phyloP scores from a whole-genome alignment of 1,284 basidiomycete genomes.

The Apiotrichum laibachii region DNA sequence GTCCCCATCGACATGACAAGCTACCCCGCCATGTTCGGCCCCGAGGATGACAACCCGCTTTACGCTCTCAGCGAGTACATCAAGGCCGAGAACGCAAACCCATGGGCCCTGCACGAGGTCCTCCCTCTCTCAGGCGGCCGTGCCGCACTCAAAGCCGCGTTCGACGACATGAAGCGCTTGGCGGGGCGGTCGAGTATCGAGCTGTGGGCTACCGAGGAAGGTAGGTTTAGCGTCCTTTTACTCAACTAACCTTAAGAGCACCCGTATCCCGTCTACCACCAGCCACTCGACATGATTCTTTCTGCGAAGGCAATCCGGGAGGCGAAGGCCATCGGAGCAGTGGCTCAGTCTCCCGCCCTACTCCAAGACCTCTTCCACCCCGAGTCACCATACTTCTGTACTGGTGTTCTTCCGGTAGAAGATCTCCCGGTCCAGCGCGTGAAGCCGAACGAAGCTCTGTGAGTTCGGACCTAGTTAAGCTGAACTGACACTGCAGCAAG shows the following conservation, averaged over 20 bases:
- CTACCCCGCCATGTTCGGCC: constrained; percentile 15
- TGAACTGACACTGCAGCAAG: no score
- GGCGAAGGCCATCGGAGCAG: not conserved
- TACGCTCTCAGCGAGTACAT: not conserved
- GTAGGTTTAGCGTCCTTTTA: not conserved
- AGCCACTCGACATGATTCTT: not conserved
- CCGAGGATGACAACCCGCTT: constrained; percentile 11
- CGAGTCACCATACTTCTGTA: constrained; percentile 4
- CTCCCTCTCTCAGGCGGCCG: not conserved
- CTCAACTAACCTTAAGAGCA: not conserved
- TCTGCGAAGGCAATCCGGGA: constrained; percentile 1
- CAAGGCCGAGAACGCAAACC: not conserved
- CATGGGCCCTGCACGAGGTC: not conserved
- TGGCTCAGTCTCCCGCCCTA: not conserved
- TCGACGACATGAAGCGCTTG: not conserved
- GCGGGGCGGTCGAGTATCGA: not conserved
- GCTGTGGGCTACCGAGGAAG: not conserved
- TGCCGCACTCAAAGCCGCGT: not conserved
- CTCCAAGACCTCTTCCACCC: constrained; percentile 7
- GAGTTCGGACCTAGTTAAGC: not conserved
- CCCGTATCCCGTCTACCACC: not conserved
- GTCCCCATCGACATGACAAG: constrained; percentile 3
- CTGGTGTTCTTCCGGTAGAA: not conserved
- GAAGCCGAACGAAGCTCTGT: not conserved
- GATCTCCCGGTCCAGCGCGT: not conserved